Evolutionary conservation across 768 basidiomycete species (phyloP).

Genomic region (Rhizopogon sp.): DNA sequence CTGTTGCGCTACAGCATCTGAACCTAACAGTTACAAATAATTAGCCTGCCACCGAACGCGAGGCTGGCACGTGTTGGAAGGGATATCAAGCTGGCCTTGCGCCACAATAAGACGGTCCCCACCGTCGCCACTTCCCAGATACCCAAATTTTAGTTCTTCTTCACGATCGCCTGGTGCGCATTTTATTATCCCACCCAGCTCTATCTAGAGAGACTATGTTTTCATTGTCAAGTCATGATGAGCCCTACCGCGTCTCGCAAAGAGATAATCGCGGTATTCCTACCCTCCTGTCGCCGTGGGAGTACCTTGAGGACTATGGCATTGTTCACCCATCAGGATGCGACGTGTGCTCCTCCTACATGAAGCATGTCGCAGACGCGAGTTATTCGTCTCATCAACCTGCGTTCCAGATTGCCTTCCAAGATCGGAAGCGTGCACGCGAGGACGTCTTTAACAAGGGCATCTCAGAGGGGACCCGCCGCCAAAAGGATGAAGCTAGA

Average conservation of each 20-base stretch:
- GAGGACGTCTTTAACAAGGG: slow-evolving; percentile 37
- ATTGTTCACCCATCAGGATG: slow-evolving; percentile 37
- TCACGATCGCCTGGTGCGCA: slow-evolving; percentile 17
- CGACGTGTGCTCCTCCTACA: slow-evolving; percentile 32
- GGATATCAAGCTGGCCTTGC: slow-evolving; percentile 22
- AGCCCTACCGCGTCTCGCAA: slow-evolving; percentile 21
- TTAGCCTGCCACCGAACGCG: slow-evolving; percentile 22
- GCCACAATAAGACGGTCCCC: slow-evolving; percentile 4
- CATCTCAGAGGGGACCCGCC: slow-evolving; percentile 33
- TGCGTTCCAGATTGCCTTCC: slow-evolving; percentile 36
- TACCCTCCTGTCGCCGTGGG: slow-evolving; percentile 33
- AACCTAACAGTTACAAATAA: slow-evolving; percentile 23
- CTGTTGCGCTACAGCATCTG: slow-evolving; percentile 9
- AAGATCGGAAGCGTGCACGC: slow-evolving; percentile 33
- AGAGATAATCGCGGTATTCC: slow-evolving; percentile 28
- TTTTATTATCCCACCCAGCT: slow-evolving; percentile 4
- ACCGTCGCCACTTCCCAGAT: slow-evolving; percentile 13
- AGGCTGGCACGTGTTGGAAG: slow-evolving; percentile 21
- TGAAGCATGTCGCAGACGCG: slow-evolving; percentile 35
- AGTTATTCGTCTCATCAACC: slow-evolving; percentile 32
- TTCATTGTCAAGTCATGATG: slow-evolving; percentile 27
- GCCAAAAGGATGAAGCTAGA: slow-evolving; percentile 34
- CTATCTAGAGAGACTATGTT: slow-evolving; percentile 18
- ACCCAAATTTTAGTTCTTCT: slow-evolving; percentile 11
- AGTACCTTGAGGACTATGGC: slow-evolving; percentile 34